Conservation (phyloP, 2,329 filamentous ascomycete species). For the Colletotrichum sojae region DNA sequence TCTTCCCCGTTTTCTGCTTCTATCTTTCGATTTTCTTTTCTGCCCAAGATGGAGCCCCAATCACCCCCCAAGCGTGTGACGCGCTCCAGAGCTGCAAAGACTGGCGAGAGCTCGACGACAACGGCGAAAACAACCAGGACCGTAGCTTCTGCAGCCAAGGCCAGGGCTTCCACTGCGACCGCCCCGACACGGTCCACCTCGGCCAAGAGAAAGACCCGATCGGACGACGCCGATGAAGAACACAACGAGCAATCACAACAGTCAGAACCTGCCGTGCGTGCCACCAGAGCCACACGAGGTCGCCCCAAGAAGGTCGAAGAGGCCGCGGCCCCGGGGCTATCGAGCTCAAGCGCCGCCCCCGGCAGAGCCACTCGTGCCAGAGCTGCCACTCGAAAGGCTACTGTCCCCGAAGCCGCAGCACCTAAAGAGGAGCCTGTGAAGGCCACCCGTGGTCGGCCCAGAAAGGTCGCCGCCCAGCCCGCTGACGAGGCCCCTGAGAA, state of each 20-base stretch:
- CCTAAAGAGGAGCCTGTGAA: conserved; percentile 47
- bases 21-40: neutral
- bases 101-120: conserved; percentile 50
- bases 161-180: conserved; percentile 53
- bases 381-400: conserved; percentile 46
- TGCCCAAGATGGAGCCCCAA: conserved; percentile 61
- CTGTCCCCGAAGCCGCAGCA: conserved; percentile 42
- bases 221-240: conserved; percentile 67
- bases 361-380: conserved; percentile 49
- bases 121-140: conserved; percentile 59
- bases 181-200: conserved; percentile 46
- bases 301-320: conserved; percentile 59
- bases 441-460: conserved; percentile 60
- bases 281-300: conserved; percentile 60
- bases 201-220: conserved; percentile 67
- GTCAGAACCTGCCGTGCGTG: conserved; percentile 47
- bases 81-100: conserved; percentile 62
- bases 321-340: conserved; percentile 24
- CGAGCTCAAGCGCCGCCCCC: conserved; percentile 39
- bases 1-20: conserved; percentile 21
- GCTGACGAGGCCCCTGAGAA: conserved; percentile 43
- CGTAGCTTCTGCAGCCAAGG: conserved; percentile 64
- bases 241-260: conserved; percentile 50
- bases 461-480: conserved; percentile 51
- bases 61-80: conserved; percentile 74